Percentiles rank a stretch among this genome's conserved stretches.
These are phyloP conservation scores for Gastrodia elata DNA, from an alignment of 106 monocot genomes.

Conservation along the genomic window DNA sequence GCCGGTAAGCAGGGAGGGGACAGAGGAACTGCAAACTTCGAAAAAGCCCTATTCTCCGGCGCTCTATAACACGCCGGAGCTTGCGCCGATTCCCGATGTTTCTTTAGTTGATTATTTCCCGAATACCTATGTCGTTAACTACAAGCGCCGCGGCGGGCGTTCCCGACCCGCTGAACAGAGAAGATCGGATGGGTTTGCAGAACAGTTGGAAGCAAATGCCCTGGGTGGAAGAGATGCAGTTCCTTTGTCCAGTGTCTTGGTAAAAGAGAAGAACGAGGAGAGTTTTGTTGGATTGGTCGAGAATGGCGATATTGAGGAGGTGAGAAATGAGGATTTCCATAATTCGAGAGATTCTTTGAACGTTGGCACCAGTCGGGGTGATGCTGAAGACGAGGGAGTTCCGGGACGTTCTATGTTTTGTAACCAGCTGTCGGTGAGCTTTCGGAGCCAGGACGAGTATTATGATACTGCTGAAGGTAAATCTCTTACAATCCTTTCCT, in stretches of 20 bases:
- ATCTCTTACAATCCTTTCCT: not conserved
- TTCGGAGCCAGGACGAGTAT: conserved; percentile 2
- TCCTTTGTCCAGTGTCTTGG: not conserved
- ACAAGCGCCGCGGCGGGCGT: not conserved
- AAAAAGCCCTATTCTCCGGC: not conserved
- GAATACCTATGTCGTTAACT: conserved; percentile 3
- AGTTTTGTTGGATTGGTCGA: not conserved
- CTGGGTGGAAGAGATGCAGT: not conserved
- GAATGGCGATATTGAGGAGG: not conserved
- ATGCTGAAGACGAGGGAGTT: not conserved
- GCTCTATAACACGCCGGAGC: not conserved
- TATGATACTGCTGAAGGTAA: conserved; percentile 10
- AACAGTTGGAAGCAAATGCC: not conserved
- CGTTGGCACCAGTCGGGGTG: not conserved
- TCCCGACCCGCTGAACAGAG: not conserved
- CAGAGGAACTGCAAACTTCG: not conserved
- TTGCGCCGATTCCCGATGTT: conserved; percentile 4
- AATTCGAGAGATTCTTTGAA: not conserved
- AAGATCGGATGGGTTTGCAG: not conserved
- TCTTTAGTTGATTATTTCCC: not conserved
- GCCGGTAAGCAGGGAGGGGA: not conserved
- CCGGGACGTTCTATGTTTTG: not conserved
- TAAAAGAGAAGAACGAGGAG: not conserved
- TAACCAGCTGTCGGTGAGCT: not conserved
- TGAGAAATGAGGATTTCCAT: not conserved